A percentile compares a stretch with the other conserved stretches of the same genome.
Conservation (phyloP, 2,329 filamentous ascomycete species). For the Xylariaceae sp. region DNA sequence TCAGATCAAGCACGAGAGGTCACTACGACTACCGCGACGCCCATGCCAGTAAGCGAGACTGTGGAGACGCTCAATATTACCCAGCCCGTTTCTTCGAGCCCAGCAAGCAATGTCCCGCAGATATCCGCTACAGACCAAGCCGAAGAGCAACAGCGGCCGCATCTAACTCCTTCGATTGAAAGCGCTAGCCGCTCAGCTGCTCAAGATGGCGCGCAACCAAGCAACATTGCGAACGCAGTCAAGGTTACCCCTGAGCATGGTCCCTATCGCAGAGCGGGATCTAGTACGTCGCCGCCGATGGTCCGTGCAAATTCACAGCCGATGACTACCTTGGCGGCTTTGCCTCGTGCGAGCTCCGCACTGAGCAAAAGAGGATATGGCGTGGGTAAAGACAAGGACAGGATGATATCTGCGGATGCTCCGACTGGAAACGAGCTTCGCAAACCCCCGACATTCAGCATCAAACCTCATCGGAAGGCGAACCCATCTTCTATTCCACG, state of each 20-base stretch:
- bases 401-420: conserved; percentile 22
- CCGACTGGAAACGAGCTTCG: conserved; percentile 31
- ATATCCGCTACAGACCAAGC: conserved; percentile 31
- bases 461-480: conserved; percentile 62
- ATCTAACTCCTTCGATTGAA: conserved; percentile 36
- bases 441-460: conserved; percentile 29
- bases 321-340: conserved; percentile 33
- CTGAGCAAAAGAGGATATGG: conserved; percentile 38
- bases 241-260: conserved; percentile 33
- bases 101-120: conserved; percentile 12
- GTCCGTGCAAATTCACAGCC: conserved; percentile 51
- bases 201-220: conserved; percentile 21
- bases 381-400: conserved; percentile 31
- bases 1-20: conserved; percentile 15
- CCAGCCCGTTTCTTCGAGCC: conserved; percentile 16
- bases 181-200: conserved; percentile 21
- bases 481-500: conserved; percentile 79
- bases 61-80: conserved; percentile 16
- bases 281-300: conserved; percentile 48
- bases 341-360: conserved; percentile 43
- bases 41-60: conserved; percentile 23
- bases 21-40: conserved; percentile 18
- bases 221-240: conserved; percentile 15
- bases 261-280: conserved; percentile 41
- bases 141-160: conserved; percentile 45